phyloP scores from a whole-genome alignment of 1,284 basidiomycete species.

The Fereydounia khargensis region DNA sequence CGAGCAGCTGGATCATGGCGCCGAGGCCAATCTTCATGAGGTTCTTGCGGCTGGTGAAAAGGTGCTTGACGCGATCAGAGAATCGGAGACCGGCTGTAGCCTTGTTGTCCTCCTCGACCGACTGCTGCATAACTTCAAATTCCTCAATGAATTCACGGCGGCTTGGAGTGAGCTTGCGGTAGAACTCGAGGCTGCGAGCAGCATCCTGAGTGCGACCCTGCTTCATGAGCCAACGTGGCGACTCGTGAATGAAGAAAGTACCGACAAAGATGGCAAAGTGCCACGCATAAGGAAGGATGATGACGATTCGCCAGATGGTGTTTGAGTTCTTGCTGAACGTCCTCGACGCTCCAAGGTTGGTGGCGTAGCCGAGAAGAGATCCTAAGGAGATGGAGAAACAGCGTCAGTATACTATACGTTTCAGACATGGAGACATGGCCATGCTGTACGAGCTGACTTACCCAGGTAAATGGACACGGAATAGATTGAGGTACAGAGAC shows the following conservation, averaged over 20 bases:
- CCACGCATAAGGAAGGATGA: slow-evolving; percentile 22
- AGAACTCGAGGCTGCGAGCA: slow-evolving; percentile 64
- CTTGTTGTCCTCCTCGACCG: slow-evolving; percentile 18
- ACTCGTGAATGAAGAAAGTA: slow-evolving; percentile 65
- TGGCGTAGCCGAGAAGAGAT: slow-evolving; percentile 16
- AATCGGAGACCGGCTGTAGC: slow-evolving; percentile 18
- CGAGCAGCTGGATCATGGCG: slow-evolving; percentile 24
- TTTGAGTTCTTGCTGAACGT: slow-evolving; percentile 14
- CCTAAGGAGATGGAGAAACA: too few species aligned
- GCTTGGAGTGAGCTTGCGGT: slow-evolving; percentile 23
- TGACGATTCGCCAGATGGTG: slow-evolving; percentile 18
- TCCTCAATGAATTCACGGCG: slow-evolving; percentile 21
- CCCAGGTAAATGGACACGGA: slow-evolving; percentile 24
- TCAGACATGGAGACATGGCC: too few species aligned
- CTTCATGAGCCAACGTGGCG: slow-evolving; percentile 80
- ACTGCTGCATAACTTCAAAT: slow-evolving; percentile 25
- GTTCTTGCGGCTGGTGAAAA: slow-evolving; percentile 27
- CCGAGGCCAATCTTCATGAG: slow-evolving; percentile 30
- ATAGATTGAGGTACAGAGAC: slow-evolving; percentile 35
- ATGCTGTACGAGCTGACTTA: too few species aligned
- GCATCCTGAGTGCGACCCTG: slow-evolving; percentile 64
- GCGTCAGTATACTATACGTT: too few species aligned
- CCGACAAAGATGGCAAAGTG: slow-evolving; percentile 58
- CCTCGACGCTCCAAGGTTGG: slow-evolving; percentile 12
- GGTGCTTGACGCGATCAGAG: slow-evolving; percentile 16